A percentile compares a stretch with the other conserved stretches of the same genome.
Evolutionary conservation across 75 land plant genomes (phyloP).

Genomic region (Pseudotsuga menziesii): DNA sequence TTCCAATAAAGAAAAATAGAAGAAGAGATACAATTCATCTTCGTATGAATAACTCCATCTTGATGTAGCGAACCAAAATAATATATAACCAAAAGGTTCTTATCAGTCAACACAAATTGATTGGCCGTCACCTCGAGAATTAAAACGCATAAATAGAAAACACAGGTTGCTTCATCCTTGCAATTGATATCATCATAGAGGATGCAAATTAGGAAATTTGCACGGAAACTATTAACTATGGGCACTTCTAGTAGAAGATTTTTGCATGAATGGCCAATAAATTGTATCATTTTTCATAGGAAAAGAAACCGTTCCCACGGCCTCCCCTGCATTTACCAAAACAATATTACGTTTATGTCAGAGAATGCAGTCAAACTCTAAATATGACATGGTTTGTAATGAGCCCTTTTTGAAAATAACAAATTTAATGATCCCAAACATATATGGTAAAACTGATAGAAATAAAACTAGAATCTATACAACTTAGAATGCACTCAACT

Average conservation of each 20-base stretch:
- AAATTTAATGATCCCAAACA: background rate
- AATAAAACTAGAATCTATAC: too few relatives aligned
- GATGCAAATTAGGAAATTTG: too few relatives aligned
- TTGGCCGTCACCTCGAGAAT: background rate
- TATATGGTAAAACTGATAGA: background rate
- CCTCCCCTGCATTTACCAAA: conserved; percentile 57
- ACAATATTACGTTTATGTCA: background rate
- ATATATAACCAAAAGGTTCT: too few relatives aligned
- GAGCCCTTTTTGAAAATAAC: background rate
- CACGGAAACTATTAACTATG: background rate
- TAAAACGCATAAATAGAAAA: too few relatives aligned
- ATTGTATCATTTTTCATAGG: conserved; percentile 40
- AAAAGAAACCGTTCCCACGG: conserved; percentile 76
- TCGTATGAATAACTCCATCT: background rate
- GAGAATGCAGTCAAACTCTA: background rate
- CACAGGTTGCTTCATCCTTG: too few relatives aligned
- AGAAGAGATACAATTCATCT: background rate
- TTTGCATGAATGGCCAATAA: conserved; percentile 15
- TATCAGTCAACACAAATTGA: background rate
- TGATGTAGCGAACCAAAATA: background rate
- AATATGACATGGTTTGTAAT: background rate
- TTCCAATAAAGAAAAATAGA: background rate
- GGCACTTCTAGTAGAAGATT: background rate
- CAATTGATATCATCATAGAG: too few relatives aligned
- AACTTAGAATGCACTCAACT: background rate